Base-by-base conservation (phyloP, 805 yeast species). In the Candida gorgasii region DNA sequence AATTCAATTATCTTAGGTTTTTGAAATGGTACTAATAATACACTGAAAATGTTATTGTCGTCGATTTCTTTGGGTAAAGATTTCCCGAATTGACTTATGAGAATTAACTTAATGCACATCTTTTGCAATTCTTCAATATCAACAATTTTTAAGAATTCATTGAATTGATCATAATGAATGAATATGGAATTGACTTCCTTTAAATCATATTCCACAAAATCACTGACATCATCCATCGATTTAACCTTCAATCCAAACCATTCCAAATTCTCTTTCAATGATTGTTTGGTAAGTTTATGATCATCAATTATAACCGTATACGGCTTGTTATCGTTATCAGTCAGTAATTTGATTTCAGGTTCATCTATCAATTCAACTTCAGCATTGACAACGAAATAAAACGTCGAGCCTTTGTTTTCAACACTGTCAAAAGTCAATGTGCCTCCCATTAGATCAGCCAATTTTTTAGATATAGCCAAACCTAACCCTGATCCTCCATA, bases 401-500 rank as follows among this genome's bases (percentile, higher is more conserved):
- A 77, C 1, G 72, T 68, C 1, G 78, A 67, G 0, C 82, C 82
- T 17, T 58, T 56, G 4, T 74, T 76, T 45, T 72, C 78, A 5
- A 49, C 55, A 44, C 78, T 72, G 12, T 70, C 74, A 47, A 73
- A 74, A 2, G 68, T 59, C 19, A 76, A 61, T 4, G 59, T 57
- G 1, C 81, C 82, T 13, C 72, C 72, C 79, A 74, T 74, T 13
- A 73, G 52, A 36, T 72, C 77, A 11, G 73, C 72, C 23, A 74
- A 60, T 50, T 72, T 72, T 52, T 71, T 72, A 23, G 75, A 69
- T 24, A 74, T 75, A 1, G 78, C 75, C 29, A 75, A 55, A 0
- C 80, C 80, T 8, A 75, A 54, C 0, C 80, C 80, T 0, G 80
- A 66, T 2, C 82, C 82, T 3, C 82, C 82, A 57, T 67, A 72